Percentiles rank a stretch among this genome's conserved stretches.
Conservation (phyloP, 352 stramenopile species). For the Pythium rishiriense region DNA sequence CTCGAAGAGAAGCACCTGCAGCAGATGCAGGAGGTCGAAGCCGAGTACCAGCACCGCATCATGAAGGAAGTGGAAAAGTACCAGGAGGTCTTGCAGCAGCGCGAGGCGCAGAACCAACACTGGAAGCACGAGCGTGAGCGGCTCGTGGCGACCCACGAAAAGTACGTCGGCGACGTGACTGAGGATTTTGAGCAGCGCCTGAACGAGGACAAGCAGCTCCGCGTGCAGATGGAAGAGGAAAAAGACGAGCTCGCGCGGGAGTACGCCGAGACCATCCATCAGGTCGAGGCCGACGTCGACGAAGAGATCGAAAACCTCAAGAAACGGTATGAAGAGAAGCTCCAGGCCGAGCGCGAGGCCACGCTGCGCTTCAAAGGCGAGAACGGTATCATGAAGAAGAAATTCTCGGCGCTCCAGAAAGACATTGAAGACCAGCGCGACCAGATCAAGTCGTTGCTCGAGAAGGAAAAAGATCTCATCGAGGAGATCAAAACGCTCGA, state of each 20-base stretch:
- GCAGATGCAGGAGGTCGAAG: conserved; percentile 90
- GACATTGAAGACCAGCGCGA: conserved; percentile 96
- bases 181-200: conserved; percentile 92
- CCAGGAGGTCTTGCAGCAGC: conserved; percentile 81
- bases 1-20: conserved; percentile 91
- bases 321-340: conserved; percentile 89
- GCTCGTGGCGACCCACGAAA: conserved; percentile 65
- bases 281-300: conserved; percentile 94
- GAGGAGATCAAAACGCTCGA: conserved; percentile 91
- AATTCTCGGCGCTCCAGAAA: conserved; percentile 92
- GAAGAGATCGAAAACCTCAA: conserved; percentile 93
- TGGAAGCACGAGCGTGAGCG: conserved; percentile 71
- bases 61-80: conserved; percentile 93
- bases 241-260: conserved; percentile 80
- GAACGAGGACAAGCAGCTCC: conserved; percentile 79
- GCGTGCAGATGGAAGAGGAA: conserved; percentile 85
- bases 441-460: conserved; percentile 89
- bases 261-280: conserved; percentile 73
- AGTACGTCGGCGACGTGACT: conserved; percentile 88
- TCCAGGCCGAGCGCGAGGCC: conserved; percentile 87
- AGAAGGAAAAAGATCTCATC: conserved; percentile 92
- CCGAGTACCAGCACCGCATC: conserved; percentile 91
- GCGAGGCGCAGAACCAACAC: conserved; percentile 78
- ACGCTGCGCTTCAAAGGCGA: conserved; percentile 93
- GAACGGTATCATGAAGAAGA: conserved; percentile 97